phyloP scores from a whole-genome alignment of 768 basidiomycete genomes.

The Trametes meyenii region DNA sequence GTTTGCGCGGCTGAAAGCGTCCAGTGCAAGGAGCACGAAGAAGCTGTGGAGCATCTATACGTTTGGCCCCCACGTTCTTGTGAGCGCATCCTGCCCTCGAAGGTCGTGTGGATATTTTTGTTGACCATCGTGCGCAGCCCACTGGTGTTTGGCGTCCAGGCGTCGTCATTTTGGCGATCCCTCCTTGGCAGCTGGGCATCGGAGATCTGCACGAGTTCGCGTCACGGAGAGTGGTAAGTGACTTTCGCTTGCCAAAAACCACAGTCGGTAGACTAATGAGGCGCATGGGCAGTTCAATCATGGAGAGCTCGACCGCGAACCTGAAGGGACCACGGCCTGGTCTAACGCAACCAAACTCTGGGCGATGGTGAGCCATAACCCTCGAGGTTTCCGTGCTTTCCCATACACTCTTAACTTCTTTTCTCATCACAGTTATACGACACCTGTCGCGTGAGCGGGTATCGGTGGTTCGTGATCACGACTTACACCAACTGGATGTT shows the following conservation, averaged over 20 bases:
- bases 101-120: background rate
- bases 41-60: constrained; percentile 6
- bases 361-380: constrained; percentile 10
- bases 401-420: background rate
- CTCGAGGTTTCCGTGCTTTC: background rate
- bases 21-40: constrained; percentile 1
- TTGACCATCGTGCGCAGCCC: background rate
- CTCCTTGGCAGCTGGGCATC: constrained; percentile 14
- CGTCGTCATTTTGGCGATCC: constrained; percentile 7
- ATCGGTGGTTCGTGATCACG: constrained; percentile 19
- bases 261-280: background rate
- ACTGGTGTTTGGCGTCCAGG: constrained; percentile 6
- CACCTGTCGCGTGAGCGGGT: constrained; percentile 5
- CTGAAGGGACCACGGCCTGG: background rate
- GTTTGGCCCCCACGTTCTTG: constrained; percentile 5
- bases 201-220: constrained; percentile 14
- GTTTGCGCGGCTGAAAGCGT: background rate
- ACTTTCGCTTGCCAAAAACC: too few species aligned
- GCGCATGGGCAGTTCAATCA: background rate
- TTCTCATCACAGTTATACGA: constrained; percentile 6
- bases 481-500: constrained; percentile 21
- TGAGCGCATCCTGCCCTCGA: background rate
- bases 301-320: constrained; percentile 8
- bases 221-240: background rate
- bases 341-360: constrained; percentile 13